Conservation (phyloP, 1,139 yeast genomes). For the Petasospora rhodanensis region DNA sequence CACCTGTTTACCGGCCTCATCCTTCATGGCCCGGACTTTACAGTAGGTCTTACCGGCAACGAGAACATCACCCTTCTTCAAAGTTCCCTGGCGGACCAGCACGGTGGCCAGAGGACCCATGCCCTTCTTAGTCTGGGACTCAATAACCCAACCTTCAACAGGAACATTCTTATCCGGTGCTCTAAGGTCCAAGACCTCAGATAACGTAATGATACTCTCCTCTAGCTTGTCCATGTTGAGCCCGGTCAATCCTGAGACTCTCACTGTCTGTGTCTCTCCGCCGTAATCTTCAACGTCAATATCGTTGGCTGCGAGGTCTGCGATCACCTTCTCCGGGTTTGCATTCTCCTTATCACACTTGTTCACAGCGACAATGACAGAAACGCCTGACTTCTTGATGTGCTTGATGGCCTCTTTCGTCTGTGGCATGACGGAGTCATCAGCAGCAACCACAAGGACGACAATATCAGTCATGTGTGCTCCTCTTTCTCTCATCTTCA, state of each 20-base stretch:
- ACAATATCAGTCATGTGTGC: constrained; percentile 93
- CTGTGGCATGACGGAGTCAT: constrained; percentile 97
- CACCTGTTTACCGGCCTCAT: constrained; percentile 64
- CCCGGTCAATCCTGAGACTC: constrained; percentile 84
- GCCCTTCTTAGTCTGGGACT: constrained; percentile 78
- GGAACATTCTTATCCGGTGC: constrained; percentile 43
- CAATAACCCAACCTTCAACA: constrained; percentile 87
- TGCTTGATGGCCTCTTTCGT: constrained; percentile 95
- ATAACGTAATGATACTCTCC: constrained; percentile 79
- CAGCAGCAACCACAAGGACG: constrained; percentile 93
- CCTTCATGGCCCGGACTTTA: constrained; percentile 76
- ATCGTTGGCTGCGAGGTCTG: constrained; percentile 72
- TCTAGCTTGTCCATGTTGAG: constrained; percentile 83
- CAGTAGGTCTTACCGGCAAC: constrained; percentile 88
- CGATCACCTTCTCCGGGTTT: constrained; percentile 62
- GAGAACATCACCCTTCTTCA: constrained; percentile 63
- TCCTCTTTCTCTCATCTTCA: constrained; percentile 95
- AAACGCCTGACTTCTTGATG: constrained; percentile 49
- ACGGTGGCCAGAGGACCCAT: constrained; percentile 86
- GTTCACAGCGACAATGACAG: constrained; percentile 81
- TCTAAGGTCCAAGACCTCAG: constrained; percentile 77
- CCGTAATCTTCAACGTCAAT: constrained; percentile 91
- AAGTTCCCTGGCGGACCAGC: constrained; percentile 72
- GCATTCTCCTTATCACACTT: constrained; percentile 84
- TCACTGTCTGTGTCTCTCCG: constrained; percentile 89